These are phyloP conservation scores for Inonotus obliquus DNA, from an alignment of 1,284 basidiomycete genomes.

Conservation along the genomic window DNA sequence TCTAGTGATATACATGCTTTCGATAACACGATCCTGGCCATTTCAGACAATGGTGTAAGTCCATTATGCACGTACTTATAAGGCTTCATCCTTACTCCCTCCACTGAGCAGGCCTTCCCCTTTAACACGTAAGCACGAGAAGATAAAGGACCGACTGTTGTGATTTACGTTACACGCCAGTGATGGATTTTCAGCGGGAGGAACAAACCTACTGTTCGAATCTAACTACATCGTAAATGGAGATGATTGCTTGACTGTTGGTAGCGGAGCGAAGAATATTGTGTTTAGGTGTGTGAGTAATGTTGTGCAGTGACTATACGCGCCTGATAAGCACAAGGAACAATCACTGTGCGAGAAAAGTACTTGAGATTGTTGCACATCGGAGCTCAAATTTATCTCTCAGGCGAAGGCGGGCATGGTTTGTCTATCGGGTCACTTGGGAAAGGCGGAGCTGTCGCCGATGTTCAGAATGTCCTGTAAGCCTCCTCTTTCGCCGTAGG, in stretches of 20 bases:
- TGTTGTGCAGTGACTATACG: not conserved
- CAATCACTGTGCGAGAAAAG: conserved; percentile 35
- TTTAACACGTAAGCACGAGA: conserved; percentile 51
- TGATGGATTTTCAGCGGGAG: conserved; percentile 51
- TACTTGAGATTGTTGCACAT: not conserved
- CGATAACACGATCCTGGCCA: conserved; percentile 50
- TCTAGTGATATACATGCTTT: conserved; percentile 45
- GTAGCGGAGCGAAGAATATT: conserved; percentile 52
- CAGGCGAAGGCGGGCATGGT: conserved; percentile 51
- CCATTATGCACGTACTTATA: not conserved
- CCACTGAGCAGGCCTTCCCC: conserved; percentile 42
- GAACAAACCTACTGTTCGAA: conserved; percentile 53
- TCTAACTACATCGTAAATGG: conserved; percentile 54
- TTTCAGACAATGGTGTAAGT: conserved; percentile 35
- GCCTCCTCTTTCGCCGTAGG: conserved; percentile 21
- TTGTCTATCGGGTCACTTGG: conserved; percentile 59
- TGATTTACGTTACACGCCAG: not conserved
- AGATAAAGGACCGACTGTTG: not conserved
- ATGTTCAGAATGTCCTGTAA: conserved; percentile 52
- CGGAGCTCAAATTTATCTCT: not conserved
- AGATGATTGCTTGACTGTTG: conserved; percentile 58
- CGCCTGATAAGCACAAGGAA: conserved; percentile 30
- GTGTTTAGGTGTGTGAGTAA: conserved; percentile 38
- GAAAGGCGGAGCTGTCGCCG: conserved; percentile 43
- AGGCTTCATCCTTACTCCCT: not conserved